A percentile compares a stretch with the other conserved stretches of the same genome.
Conservation (phyloP, 129 eudicot species). For the Centella asiatica region DNA sequence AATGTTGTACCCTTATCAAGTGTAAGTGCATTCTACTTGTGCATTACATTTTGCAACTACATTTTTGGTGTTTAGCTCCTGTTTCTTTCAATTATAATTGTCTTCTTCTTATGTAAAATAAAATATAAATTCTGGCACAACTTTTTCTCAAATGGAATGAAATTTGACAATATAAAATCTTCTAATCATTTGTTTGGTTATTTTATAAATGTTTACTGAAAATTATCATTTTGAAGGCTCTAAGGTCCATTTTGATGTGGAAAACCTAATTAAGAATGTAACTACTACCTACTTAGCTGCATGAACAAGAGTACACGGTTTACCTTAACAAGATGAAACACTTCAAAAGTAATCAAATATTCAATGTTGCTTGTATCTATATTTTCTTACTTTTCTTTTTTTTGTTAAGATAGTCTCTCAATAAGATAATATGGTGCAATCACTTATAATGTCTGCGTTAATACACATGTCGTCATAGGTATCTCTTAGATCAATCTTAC, state of each 20-base stretch:
- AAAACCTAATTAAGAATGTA: background rate
- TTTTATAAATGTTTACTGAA: background rate
- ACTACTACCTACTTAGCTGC: background rate
- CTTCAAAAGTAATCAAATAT: background rate
- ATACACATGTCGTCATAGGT: background rate
- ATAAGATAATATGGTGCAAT: background rate
- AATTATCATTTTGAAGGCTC: background rate
- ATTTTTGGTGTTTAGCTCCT: background rate
- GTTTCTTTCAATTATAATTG: background rate
- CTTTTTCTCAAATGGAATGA: no score
- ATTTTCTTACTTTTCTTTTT: background rate
- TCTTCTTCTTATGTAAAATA: no score
- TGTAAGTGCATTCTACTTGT: slow-evolving; percentile 2
- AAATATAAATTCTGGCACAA: no score
- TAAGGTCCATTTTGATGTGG: background rate
- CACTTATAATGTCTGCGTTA: background rate
- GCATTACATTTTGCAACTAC: background rate
- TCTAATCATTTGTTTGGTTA: slow-evolving; percentile 1
- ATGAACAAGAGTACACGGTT: background rate
- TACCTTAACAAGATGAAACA: background rate
- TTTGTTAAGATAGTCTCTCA: background rate
- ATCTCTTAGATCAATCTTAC: background rate
- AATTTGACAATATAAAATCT: background rate
- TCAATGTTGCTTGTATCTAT: background rate
- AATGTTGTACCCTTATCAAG: background rate